A percentile compares a stretch with the other conserved stretches of the same genome.
Conservation (phyloP, 2,329 filamentous ascomycete species). For the Phaeophleospora eucalypticola region DNA sequence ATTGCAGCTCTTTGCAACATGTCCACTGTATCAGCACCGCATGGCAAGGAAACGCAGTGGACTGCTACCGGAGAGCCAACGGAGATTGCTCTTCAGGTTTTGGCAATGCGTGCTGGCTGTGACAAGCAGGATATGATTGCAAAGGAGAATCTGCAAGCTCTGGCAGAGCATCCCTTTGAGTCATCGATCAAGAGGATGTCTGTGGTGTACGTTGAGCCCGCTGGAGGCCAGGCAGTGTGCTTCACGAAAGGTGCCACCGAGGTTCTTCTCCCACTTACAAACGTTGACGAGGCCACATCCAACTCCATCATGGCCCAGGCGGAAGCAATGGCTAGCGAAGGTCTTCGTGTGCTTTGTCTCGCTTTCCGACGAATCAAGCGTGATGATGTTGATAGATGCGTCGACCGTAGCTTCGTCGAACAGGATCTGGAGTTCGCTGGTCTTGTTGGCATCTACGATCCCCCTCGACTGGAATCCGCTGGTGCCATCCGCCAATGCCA, state of each 20-base stretch:
- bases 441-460: slow-evolving; percentile 53
- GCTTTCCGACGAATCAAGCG: slow-evolving; percentile 19
- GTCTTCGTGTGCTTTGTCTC: slow-evolving; percentile 33
- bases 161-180: slow-evolving; percentile 33
- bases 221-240: slow-evolving; percentile 14
- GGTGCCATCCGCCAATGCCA: slow-evolving; percentile 43
- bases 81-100: slow-evolving; percentile 70
- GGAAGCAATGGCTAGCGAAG: slow-evolving; percentile 29
- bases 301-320: slow-evolving; percentile 26
- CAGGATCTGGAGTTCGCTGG: slow-evolving; percentile 28
- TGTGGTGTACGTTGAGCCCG: slow-evolving; percentile 23
- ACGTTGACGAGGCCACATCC: slow-evolving; percentile 17
- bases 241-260: slow-evolving; percentile 36
- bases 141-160: slow-evolving; percentile 8
- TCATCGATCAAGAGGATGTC: slow-evolving; percentile 35
- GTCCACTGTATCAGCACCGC: slow-evolving; percentile 50
- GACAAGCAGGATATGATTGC: slow-evolving; percentile 17
- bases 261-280: slow-evolving; percentile 28
- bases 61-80: slow-evolving; percentile 62
- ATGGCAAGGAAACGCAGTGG: slow-evolving; percentile 52
- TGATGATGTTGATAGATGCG: slow-evolving; percentile 8
- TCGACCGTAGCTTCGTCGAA: slow-evolving; percentile 24
- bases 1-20: slow-evolving; percentile 62
- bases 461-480: slow-evolving; percentile 46
- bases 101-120: slow-evolving; percentile 58